These are phyloP conservation scores for Rhizomucor pusillus DNA, from an alignment of 371 early-diverging fungal species.

Conservation along the genomic window DNA sequence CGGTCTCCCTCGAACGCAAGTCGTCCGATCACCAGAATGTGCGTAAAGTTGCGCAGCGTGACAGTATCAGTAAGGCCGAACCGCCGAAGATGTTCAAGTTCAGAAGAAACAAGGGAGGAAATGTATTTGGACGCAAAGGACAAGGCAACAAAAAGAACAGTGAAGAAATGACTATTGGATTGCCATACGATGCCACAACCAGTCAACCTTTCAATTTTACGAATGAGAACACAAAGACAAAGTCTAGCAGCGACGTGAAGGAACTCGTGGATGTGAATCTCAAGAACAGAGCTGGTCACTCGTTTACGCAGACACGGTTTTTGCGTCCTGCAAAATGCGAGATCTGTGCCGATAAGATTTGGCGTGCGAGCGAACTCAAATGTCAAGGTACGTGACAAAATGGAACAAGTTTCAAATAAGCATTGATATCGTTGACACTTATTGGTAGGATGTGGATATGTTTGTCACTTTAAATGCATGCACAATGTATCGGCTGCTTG, in stretches of 20 bases:
- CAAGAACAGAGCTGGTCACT: conserved; percentile 40
- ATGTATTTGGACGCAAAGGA: conserved; percentile 44
- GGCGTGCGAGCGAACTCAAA: conserved; percentile 76
- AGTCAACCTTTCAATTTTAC: too few species aligned
- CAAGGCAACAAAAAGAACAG: background rate
- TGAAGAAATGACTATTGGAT: background rate
- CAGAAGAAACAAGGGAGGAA: conserved; percentile 32
- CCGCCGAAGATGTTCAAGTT: conserved; percentile 40
- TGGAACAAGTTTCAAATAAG: background rate
- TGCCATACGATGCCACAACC: background rate
- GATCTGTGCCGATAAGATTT: conserved; percentile 81
- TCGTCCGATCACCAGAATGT: conserved; percentile 17
- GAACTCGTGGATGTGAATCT: background rate
- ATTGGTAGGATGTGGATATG: conserved; percentile 33
- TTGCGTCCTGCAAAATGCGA: conserved; percentile 79
- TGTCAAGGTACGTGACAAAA: conserved; percentile 59
- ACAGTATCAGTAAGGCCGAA: conserved; percentile 25
- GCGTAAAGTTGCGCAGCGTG: conserved; percentile 21
- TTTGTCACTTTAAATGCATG: conserved; percentile 37
- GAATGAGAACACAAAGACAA: too few species aligned
- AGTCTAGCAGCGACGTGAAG: conserved; percentile 4
- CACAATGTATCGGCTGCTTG: conserved; percentile 31
- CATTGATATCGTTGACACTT: background rate
- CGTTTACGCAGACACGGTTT: conserved; percentile 59
- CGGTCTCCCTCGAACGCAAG: conserved; percentile 20